Evolutionary conservation across 2,329 filamentous ascomycete genomes (phyloP), one percentile per base, ranked within the genome.

Genomic region (Coniosporium tulheliwenetii): DNA sequence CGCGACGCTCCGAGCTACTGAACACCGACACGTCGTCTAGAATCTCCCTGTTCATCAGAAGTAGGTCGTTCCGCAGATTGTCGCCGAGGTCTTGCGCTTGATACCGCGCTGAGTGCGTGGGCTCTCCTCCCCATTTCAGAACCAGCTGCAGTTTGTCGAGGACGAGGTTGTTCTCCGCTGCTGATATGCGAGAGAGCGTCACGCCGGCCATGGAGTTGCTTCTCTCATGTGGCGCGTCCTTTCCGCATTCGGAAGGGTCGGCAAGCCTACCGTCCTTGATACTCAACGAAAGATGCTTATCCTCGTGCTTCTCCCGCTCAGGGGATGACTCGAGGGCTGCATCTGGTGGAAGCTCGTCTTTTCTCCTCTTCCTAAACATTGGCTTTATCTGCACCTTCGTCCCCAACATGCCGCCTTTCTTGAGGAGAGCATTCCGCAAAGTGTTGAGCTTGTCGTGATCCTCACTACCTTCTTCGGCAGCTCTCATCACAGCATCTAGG

Each of bases 311-410:
- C 34, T 48, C 46, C 13, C 44, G 45, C 36, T 59, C 55, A 7
- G 54, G 51, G 12, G 53, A 50, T 14, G 53, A 50, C 39, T 60
- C 57, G 14, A 50, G 30, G 16, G 39, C 45, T 1, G 33, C 44
- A 19, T 48, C 48, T 1, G 56, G 55, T 16, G 56, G 50, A 12
- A 64, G 57, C 47, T 79, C 75, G 39, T 82, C 75, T 2, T 77
- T 73, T 53, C 78, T 85, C 53, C 85, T 79, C 64, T 89, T 94
- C 39, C 87, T 79, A 61, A 98, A 98, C 86, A 98, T 94, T 8
- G 91, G 91, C 61, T 98, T 98, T 58, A 98, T 96, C 61, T 98
- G 91, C 2, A 98, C 86, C 59, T 98, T 98, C 1, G 91, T 98
- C 0, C 91, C 91, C 3, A 86, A 80, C 82, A 89, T 95, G 14